A percentile compares a stretch with the other conserved stretches of the same genome.
These are phyloP conservation scores for Hymenochaete sp. DNA, from an alignment of 1,284 basidiomycete species.

Conservation along the genomic window DNA sequence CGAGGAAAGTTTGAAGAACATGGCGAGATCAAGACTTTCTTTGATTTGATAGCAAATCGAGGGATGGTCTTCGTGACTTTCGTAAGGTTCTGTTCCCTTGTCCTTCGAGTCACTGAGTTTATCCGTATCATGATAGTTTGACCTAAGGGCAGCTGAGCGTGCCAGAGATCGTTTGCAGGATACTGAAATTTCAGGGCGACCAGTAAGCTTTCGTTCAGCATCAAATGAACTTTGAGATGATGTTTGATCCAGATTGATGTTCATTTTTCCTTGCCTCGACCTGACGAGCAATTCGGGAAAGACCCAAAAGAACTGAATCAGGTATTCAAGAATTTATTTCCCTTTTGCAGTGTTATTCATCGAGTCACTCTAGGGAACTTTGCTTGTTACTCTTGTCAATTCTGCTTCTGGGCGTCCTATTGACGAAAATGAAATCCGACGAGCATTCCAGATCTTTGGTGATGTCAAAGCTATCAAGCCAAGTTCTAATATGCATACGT, in stretches of 20 bases:
- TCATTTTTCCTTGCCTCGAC: conserved; percentile 90
- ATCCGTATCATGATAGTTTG: conserved; percentile 52
- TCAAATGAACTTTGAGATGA: not conserved
- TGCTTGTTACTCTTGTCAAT: conserved; percentile 70
- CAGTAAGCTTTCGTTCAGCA: conserved; percentile 42
- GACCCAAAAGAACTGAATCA: conserved; percentile 85
- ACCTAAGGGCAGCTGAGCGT: conserved; percentile 83
- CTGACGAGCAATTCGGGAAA: conserved; percentile 63
- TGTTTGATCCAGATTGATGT: conserved; percentile 74
- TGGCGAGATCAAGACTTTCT: conserved; percentile 95
- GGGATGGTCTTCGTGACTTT: conserved; percentile 98
- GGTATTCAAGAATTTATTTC: conserved; percentile 31
- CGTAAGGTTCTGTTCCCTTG: conserved; percentile 48
- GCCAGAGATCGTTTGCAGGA: conserved; percentile 85
- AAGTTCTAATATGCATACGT: conserved; percentile 60
- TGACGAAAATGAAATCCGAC: conserved; percentile 75
- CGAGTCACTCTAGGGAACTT: conserved; percentile 56
- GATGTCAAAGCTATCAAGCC: conserved; percentile 77
- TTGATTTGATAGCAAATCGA: conserved; percentile 86
- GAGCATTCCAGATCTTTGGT: conserved; percentile 80
- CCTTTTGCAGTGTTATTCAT: conserved; percentile 11
- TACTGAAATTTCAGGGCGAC: conserved; percentile 73
- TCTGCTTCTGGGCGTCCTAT: conserved; percentile 60
- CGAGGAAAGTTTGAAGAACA: conserved; percentile 80
- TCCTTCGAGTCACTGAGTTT: not conserved